Evolutionary conservation across 768 basidiomycete species (phyloP).

Genomic region (Termitomyces sp.): DNA sequence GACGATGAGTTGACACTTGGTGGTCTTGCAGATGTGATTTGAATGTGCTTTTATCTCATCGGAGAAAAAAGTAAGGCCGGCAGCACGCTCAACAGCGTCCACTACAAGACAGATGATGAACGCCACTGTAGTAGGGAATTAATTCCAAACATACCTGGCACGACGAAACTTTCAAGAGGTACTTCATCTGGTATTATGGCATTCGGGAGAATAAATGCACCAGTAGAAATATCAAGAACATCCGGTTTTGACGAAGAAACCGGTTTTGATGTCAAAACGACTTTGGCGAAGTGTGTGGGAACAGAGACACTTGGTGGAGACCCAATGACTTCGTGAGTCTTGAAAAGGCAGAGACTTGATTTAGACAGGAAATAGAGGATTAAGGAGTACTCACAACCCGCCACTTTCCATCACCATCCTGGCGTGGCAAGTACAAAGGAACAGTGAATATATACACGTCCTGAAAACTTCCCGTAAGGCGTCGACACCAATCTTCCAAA

Average conservation of each 20-base stretch:
- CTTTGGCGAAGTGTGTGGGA: conserved; percentile 98
- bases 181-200: conserved; percentile 84
- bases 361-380: not conserved
- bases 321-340: conserved; percentile 96
- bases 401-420: conserved; percentile 89
- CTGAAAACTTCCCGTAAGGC: conserved; percentile 78
- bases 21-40: conserved; percentile 84
- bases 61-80: conserved; percentile 86
- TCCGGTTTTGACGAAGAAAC: conserved; percentile 69
- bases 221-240: conserved; percentile 72
- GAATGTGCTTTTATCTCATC: conserved; percentile 67
- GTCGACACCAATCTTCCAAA: conserved; percentile 91
- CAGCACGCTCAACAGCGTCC: conserved; percentile 86
- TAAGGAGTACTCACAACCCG: conserved; percentile 65
- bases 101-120: conserved; percentile 40
- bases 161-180: conserved; percentile 73
- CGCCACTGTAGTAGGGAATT: not conserved
- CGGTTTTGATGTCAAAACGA: conserved; percentile 75
- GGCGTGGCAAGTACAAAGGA: conserved; percentile 89
- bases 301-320: conserved; percentile 86
- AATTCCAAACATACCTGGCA: conserved; percentile 55
- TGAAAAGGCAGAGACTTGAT: not conserved
- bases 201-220: conserved; percentile 96
- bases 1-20: conserved; percentile 85
- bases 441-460: conserved; percentile 98